Conservation (phyloP, 2,329 filamentous ascomycete genomes). For the Fusarium sp. region DNA sequence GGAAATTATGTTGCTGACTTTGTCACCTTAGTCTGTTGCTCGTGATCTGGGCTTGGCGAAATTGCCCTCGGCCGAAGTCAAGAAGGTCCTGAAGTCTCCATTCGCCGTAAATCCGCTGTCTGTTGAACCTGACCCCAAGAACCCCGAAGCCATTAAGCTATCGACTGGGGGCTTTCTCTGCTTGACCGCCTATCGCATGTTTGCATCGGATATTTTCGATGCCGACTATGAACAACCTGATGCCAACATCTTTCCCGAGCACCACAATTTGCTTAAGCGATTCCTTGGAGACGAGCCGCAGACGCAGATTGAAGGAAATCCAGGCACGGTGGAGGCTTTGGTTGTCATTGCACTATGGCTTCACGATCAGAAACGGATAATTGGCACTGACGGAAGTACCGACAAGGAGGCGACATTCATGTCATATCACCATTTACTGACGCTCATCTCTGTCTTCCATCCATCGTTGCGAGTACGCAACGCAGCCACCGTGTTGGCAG, state of each 20-base stretch:
- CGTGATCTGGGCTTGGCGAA: conserved; percentile 71
- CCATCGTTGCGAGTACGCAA: conserved; percentile 68
- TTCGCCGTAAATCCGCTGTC: conserved; percentile 63
- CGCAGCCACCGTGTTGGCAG: conserved; percentile 68
- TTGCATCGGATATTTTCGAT: conserved; percentile 73
- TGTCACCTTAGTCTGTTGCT: conserved; percentile 68
- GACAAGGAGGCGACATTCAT: conserved; percentile 65
- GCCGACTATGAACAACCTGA: conserved; percentile 67
- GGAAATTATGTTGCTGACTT: conserved; percentile 31
- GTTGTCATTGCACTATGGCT: conserved; percentile 73
- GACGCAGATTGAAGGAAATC: conserved; percentile 62
- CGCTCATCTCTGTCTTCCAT: conserved; percentile 71
- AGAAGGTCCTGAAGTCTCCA: conserved; percentile 59
- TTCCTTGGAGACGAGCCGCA: conserved; percentile 69
- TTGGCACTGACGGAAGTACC: conserved; percentile 48
- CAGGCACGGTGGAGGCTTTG: conserved; percentile 72
- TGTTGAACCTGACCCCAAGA: conserved; percentile 61
- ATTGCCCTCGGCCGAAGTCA: conserved; percentile 62
- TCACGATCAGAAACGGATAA: conserved; percentile 64
- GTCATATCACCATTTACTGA: conserved; percentile 72
- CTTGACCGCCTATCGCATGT: conserved; percentile 73
- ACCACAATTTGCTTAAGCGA: conserved; percentile 66
- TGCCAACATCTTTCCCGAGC: conserved; percentile 73
- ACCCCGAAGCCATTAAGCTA: conserved; percentile 68
- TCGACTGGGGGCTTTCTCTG: conserved; percentile 73